Evolutionary conservation across 2,329 filamentous ascomycete species (phyloP).

Genomic region (Ophiostoma quercus): DNA sequence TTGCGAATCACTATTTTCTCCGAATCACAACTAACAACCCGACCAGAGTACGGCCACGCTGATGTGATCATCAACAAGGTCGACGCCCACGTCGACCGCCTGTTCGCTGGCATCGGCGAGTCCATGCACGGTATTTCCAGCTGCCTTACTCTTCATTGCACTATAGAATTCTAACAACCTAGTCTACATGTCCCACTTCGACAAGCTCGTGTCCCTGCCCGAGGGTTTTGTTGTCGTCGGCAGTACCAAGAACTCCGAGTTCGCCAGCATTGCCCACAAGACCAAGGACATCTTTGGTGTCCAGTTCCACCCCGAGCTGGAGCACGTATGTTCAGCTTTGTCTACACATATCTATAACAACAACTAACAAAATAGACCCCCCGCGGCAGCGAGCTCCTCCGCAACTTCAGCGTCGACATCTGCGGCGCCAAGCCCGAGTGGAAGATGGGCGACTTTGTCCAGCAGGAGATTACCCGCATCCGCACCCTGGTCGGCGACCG

Average conservation of each 20-base stretch:
- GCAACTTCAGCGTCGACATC: slow-evolving; percentile 80
- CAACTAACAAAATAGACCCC: slow-evolving; percentile 42
- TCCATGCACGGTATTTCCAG: slow-evolving; percentile 46
- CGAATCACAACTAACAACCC: neutral
- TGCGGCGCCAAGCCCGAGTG: slow-evolving; percentile 73
- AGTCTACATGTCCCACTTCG: slow-evolving; percentile 78
- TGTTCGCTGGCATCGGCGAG: slow-evolving; percentile 72
- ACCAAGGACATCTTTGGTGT: slow-evolving; percentile 66
- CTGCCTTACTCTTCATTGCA: slow-evolving; percentile 14
- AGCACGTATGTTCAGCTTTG: slow-evolving; percentile 19
- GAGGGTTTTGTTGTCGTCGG: slow-evolving; percentile 66
- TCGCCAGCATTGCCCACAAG: slow-evolving; percentile 70
- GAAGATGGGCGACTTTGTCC: slow-evolving; percentile 79
- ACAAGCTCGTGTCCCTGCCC: slow-evolving; percentile 49
- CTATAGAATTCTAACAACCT: neutral
- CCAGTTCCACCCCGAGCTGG: slow-evolving; percentile 85
- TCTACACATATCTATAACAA: neutral
- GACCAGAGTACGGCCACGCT: slow-evolving; percentile 61
- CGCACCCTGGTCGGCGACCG: slow-evolving; percentile 72
- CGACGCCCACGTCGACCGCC: slow-evolving; percentile 61
- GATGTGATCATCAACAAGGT: slow-evolving; percentile 57
- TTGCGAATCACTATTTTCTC: neutral
- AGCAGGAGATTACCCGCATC: slow-evolving; percentile 76
- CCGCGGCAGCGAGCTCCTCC: slow-evolving; percentile 62
- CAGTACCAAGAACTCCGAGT: slow-evolving; percentile 67